A percentile compares a stretch with the other conserved stretches of the same genome.
Conservation (phyloP, 495 filamentous ascomycete species). For the Pseudevernia furfuracea region DNA sequence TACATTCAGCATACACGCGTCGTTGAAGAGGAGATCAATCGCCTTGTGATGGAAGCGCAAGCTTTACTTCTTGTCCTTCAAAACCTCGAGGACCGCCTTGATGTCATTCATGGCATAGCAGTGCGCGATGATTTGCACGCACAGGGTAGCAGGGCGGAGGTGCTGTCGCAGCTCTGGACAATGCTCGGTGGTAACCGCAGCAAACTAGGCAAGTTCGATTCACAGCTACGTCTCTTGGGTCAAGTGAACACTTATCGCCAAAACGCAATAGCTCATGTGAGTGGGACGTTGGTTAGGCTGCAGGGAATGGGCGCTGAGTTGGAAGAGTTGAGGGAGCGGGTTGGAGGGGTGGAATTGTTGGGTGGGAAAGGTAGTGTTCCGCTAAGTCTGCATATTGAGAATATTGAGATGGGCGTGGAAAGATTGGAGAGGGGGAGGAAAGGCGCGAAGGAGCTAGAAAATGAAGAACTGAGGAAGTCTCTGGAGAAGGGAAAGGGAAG, state of each 20-base stretch:
- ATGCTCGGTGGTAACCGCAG: slow-evolving; percentile 56
- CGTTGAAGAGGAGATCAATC: slow-evolving; percentile 56
- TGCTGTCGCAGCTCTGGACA: slow-evolving; percentile 60
- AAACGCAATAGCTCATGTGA: slow-evolving; percentile 52
- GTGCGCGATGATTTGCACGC: slow-evolving; percentile 46
- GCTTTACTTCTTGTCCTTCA: slow-evolving; percentile 48
- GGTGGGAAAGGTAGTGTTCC: slow-evolving; percentile 46
- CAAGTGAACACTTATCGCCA: slow-evolving; percentile 53
- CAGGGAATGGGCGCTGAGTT: slow-evolving; percentile 57
- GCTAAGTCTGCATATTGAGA: slow-evolving; percentile 60
- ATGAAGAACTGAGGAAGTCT: slow-evolving; percentile 46
- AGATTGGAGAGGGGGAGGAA: slow-evolving; percentile 51
- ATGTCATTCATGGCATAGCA: slow-evolving; percentile 55
- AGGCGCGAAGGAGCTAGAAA: slow-evolving; percentile 49
- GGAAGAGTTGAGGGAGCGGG: slow-evolving; percentile 59
- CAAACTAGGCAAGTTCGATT: slow-evolving; percentile 47
- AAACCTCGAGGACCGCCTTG: slow-evolving; percentile 55
- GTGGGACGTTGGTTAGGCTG: slow-evolving; percentile 53
- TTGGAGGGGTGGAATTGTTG: slow-evolving; percentile 52
- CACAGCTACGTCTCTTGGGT: slow-evolving; percentile 49
- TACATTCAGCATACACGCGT: slow-evolving; percentile 58
- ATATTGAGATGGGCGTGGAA: slow-evolving; percentile 58
- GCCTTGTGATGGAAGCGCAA: slow-evolving; percentile 59
- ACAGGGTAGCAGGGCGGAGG: slow-evolving; percentile 46
- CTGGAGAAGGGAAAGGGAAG: slow-evolving; percentile 30